Evolutionary conservation across 345 rosid genomes (phyloP).

Genomic region (Combretum micranthum): DNA sequence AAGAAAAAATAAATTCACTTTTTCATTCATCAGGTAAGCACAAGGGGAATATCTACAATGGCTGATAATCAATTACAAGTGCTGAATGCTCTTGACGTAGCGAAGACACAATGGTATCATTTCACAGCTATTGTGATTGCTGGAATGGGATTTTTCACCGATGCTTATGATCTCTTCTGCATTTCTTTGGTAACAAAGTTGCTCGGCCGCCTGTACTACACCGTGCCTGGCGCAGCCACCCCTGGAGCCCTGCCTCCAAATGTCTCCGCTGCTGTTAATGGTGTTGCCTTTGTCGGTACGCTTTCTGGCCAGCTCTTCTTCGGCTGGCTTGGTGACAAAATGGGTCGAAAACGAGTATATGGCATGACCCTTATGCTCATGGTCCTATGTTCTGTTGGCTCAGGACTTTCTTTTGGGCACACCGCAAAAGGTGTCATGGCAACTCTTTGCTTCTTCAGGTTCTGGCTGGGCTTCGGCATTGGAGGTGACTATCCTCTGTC

Average conservation of each 20-base stretch:
- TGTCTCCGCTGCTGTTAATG: constrained; percentile 55
- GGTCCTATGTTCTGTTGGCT: constrained; percentile 52
- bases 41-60: constrained; percentile 18
- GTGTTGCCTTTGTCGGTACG: constrained; percentile 77
- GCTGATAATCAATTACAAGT: constrained; percentile 35
- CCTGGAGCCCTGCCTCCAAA: constrained; percentile 59
- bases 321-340: constrained; percentile 80
- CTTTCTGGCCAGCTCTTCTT: constrained; percentile 75
- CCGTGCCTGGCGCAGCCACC: constrained; percentile 20
- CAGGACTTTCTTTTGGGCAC: constrained; percentile 54
- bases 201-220: constrained; percentile 70
- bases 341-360: constrained; percentile 69
- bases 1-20: no score
- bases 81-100: constrained; percentile 56
- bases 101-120: constrained; percentile 63
- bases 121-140: constrained; percentile 60
- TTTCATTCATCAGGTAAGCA: no score
- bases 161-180: constrained; percentile 74
- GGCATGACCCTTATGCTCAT: constrained; percentile 65
- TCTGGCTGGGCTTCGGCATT: constrained; percentile 88
- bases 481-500: constrained; percentile 91
- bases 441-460: constrained; percentile 75
- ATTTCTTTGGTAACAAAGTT: constrained; percentile 73
- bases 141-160: constrained; percentile 91
- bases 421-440: constrained; percentile 41